These are phyloP conservation scores for Nothophoma quercina DNA, from an alignment of 2,329 filamentous ascomycete species.

Conservation along the genomic window DNA sequence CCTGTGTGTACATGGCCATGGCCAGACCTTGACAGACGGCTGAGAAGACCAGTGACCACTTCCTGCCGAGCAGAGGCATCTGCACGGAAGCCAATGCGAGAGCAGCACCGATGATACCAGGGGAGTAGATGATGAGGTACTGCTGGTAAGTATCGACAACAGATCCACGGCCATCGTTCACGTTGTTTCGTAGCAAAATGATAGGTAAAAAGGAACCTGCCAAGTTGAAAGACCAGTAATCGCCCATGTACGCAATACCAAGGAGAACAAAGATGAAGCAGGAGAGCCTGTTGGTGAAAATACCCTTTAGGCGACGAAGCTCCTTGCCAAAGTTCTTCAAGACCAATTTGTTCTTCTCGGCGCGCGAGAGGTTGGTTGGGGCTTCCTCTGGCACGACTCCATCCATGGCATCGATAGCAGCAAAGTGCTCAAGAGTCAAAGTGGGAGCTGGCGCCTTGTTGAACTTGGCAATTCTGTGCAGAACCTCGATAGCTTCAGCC, in stretches of 20 bases:
- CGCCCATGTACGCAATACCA: conserved; percentile 41
- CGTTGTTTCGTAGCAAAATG: conserved; percentile 41
- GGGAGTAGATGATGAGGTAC: conserved; percentile 42
- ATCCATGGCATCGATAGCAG: conserved; percentile 30
- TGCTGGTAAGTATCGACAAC: conserved; percentile 39
- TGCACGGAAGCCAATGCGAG: conserved; percentile 36
- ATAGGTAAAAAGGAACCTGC: conserved; percentile 37
- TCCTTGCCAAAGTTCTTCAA: conserved; percentile 32
- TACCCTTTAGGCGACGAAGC: conserved; percentile 34
- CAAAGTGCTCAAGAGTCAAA: conserved; percentile 37
- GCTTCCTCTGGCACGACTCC: conserved; percentile 5
- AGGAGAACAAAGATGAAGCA: conserved; percentile 37
- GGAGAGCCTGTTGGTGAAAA: conserved; percentile 37
- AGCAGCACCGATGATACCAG: conserved; percentile 36
- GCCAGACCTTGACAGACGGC: conserved; percentile 37
- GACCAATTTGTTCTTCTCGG: conserved; percentile 32
- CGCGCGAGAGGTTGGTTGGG: conserved; percentile 8
- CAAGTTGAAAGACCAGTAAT: conserved; percentile 45
- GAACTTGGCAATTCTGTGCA: conserved; percentile 40
- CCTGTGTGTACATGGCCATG: conserved; percentile 44
- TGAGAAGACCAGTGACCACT: conserved; percentile 41
- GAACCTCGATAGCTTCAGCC: conserved; percentile 36
- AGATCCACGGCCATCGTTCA: conserved; percentile 28
- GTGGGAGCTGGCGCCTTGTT: conserved; percentile 34
- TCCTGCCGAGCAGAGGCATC: conserved; percentile 37